These are phyloP conservation scores for Hemerocallis citrina DNA, from an alignment of 106 monocot genomes.

Conservation along the genomic window DNA sequence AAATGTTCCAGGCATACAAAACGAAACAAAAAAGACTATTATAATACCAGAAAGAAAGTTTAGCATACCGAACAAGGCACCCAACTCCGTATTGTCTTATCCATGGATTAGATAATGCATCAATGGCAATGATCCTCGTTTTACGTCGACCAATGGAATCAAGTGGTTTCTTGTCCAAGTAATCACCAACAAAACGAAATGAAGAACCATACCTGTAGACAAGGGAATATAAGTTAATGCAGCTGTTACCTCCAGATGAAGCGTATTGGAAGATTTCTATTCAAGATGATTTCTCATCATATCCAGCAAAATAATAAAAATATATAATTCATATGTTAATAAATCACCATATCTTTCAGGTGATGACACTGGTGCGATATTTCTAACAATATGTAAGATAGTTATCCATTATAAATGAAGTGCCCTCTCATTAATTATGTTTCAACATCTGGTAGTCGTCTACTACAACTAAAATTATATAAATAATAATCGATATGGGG, in stretches of 20 bases:
- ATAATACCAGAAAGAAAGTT: neutral
- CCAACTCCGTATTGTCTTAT: constrained; percentile 55
- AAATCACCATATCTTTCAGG: too few relatives aligned
- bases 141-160: constrained; percentile 55
- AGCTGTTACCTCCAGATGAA: neutral
- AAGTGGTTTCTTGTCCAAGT: constrained; percentile 53
- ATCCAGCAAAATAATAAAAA: neutral
- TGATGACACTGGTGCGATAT: too few relatives aligned
- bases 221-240: neutral
- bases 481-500: too few relatives aligned
- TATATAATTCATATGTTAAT: too few relatives aligned
- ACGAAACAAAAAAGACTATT: too few relatives aligned
- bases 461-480: too few relatives aligned
- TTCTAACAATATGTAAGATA: too few relatives aligned
- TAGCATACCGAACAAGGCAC: constrained; percentile 60
- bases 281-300: neutral
- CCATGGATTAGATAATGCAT: constrained; percentile 66
- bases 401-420: too few relatives aligned
- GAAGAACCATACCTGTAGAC: constrained; percentile 69
- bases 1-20: too few relatives aligned
- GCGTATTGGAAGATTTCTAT: neutral
- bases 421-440: too few relatives aligned
- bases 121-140: constrained; percentile 79
- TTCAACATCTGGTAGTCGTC: too few relatives aligned
- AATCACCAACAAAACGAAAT: constrained; percentile 67